Base-by-base conservation (phyloP, 495 filamentous ascomycete species). In the Penicillium diatomitis region DNA sequence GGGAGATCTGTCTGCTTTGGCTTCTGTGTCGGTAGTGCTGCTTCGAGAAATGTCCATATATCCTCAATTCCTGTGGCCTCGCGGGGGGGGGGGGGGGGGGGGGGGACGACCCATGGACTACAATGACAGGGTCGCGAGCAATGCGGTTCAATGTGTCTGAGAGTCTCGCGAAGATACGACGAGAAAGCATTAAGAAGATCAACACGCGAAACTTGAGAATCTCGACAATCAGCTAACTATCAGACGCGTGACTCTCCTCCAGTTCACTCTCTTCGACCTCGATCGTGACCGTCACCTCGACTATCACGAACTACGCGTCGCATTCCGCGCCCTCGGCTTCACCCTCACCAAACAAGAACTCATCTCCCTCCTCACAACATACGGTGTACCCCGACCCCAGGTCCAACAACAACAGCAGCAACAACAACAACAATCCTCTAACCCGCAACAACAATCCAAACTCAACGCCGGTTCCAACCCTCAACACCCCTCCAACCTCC, bases 301-400 rank as follows among this genome's bases (percentile, higher is more conserved):
- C 68, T 96, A 96, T 80, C 90, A 95, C 67, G 91, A 97, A 67
- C 87, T 97, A 64, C 90, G 92, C 73, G 94, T 96, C 73, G 88
- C 92, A 51, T 88, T 96, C 63, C 92, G 94, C 71, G 91, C 91
- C 5, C 82, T 97, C 10, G 91, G 91, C 55, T 97, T 97, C 77
- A 90, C 89, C 46, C 78, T 89, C 38, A 79, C 85, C 30, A 94
- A 94, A 69, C 66, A 81, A 55, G 89, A 94, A 60, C 85, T 95
- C 44, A 79, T 89, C 56, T 66, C 71, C 41, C 77, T 90, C 49
- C 79, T 95, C 10, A 83, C 81, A 45, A 80, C 80, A 12, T 79
- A 91, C 66, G 89, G 87, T 43, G 75, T 80, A 1, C 76, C 82
- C 7, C 72, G 73, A 37, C 69, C 75, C 9, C 66, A 76, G 60